A percentile compares a stretch with the other conserved stretches of the same genome.
These are phyloP conservation scores for Vitis hybrid DNA, from an alignment of 177 flowering plant genomes.

Conservation along the genomic window DNA sequence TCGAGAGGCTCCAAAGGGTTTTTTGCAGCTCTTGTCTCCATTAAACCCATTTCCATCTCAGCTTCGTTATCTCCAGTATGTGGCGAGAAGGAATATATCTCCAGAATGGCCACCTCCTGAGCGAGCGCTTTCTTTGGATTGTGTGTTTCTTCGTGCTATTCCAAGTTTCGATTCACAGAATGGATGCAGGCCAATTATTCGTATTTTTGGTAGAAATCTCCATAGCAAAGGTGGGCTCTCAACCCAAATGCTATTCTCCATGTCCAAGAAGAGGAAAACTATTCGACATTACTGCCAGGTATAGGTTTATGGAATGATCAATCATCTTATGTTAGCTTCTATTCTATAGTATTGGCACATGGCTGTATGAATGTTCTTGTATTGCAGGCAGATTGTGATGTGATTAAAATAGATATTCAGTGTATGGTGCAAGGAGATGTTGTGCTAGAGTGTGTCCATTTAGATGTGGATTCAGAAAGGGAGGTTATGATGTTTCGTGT, in stretches of 20 bases:
- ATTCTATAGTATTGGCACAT: conserved; percentile 2
- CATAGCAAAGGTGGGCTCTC: conserved; percentile 68
- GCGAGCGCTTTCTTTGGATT: conserved; percentile 88
- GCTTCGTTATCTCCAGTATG: conserved; percentile 91
- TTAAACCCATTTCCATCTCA: conserved; percentile 93
- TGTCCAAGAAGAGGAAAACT: conserved; percentile 73
- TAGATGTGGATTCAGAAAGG: conserved; percentile 81
- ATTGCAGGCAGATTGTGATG: conserved; percentile 89
- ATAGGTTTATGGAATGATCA: conserved; percentile 5
- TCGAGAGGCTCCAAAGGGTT: conserved; percentile 92
- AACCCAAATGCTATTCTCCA: conserved; percentile 82
- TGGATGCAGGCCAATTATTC: conserved; percentile 90
- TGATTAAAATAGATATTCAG: conserved; percentile 91
- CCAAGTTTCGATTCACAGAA: conserved; percentile 79
- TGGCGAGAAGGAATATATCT: conserved; percentile 84
- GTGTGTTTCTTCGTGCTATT: conserved; percentile 84
- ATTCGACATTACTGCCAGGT: conserved; percentile 81
- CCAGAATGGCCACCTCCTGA: conserved; percentile 97
- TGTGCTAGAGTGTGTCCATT: conserved; percentile 90
- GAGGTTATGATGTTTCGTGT: conserved; percentile 99
- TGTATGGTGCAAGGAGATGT: conserved; percentile 98
- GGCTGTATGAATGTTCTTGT: conserved; percentile 4
- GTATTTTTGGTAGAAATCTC: conserved; percentile 84
- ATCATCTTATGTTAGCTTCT: neutral
- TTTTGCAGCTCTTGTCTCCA: conserved; percentile 83